Conservation (phyloP, 305 asterid genomes). For the Plantago lanceolata region DNA sequence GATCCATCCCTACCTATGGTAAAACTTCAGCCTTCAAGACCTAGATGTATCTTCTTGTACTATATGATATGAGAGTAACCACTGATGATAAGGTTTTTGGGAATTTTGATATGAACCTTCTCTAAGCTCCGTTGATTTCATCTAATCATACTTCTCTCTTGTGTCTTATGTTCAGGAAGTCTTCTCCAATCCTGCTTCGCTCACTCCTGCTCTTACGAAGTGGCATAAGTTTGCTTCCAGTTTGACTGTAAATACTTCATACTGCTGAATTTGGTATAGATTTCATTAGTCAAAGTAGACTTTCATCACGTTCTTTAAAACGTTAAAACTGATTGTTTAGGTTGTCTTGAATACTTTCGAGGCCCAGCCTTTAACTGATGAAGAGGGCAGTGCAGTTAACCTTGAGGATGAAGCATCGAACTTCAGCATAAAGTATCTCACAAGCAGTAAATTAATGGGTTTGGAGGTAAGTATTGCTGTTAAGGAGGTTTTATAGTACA, state of each 20-base stretch:
- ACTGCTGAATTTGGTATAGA: slow-evolving; percentile 12
- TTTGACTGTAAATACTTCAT: slow-evolving; percentile 49
- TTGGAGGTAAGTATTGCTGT: slow-evolving; percentile 59
- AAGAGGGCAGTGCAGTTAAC: slow-evolving; percentile 71
- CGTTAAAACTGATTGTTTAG: slow-evolving; percentile 35
- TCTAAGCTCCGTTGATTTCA: slow-evolving; percentile 9
- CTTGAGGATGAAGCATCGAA: slow-evolving; percentile 84
- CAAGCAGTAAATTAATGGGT: slow-evolving; percentile 95
- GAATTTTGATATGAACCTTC: slow-evolving; percentile 1
- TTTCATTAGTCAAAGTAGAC: slow-evolving; percentile 11
- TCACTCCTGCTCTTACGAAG: slow-evolving; percentile 60
- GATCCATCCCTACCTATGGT: no score
- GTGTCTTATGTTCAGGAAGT: slow-evolving; percentile 56
- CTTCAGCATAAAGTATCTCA: slow-evolving; percentile 92
- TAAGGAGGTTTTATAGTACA: slow-evolving; percentile 15
- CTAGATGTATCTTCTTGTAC: no score
- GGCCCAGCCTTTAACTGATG: slow-evolving; percentile 95
- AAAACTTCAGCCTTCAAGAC: no score
- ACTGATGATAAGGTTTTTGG: background rate
- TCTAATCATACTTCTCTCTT: slow-evolving; percentile 18
- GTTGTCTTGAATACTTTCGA: slow-evolving; percentile 80
- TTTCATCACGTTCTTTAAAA: slow-evolving; percentile 15
- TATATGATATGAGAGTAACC: no score
- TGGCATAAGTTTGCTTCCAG: slow-evolving; percentile 67
- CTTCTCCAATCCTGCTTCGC: slow-evolving; percentile 79